Percentiles rank a stretch among this genome's conserved stretches.
Conservation (phyloP, 106 monocot genomes). For the Dactylorhiza incarnata region DNA sequence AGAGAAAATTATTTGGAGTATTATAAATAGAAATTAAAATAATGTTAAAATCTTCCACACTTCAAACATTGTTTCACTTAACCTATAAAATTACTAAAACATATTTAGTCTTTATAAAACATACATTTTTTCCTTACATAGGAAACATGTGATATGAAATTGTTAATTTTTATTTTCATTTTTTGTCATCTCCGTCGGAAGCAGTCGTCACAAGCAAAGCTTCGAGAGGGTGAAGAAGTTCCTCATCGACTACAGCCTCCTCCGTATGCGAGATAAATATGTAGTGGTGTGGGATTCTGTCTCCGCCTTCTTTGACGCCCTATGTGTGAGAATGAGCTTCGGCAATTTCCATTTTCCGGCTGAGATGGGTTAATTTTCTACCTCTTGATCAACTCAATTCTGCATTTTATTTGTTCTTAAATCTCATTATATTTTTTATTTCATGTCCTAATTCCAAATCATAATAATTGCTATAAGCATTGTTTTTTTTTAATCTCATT, state of each 20-base stretch:
- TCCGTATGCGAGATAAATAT: slow-evolving; percentile 14
- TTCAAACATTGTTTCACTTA: no score
- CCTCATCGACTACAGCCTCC: slow-evolving; percentile 27
- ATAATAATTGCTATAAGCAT: background rate
- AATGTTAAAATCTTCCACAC: no score
- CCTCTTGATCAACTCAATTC: background rate
- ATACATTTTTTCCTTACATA: no score
- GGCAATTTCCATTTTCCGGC: background rate
- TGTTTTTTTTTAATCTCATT: background rate
- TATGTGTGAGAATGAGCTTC: slow-evolving; percentile 22
- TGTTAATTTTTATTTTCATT: no score
- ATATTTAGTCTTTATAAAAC: no score
- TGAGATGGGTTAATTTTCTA: slow-evolving; percentile 6
- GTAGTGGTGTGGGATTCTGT: slow-evolving; percentile 29
- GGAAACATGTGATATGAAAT: no score
- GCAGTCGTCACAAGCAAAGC: slow-evolving; percentile 26
- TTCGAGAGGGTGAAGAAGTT: slow-evolving; percentile 39
- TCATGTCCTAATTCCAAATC: background rate
- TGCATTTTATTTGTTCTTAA: no score
- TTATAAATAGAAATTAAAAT: no score
- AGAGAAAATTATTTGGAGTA: no score
- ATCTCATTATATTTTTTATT: no score
- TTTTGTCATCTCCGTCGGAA: background rate
- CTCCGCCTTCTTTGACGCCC: slow-evolving; percentile 33
- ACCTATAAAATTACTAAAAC: no score